Base-by-base conservation (phyloP, 148 eudicot genomes). In the Silene uniflora region DNA sequence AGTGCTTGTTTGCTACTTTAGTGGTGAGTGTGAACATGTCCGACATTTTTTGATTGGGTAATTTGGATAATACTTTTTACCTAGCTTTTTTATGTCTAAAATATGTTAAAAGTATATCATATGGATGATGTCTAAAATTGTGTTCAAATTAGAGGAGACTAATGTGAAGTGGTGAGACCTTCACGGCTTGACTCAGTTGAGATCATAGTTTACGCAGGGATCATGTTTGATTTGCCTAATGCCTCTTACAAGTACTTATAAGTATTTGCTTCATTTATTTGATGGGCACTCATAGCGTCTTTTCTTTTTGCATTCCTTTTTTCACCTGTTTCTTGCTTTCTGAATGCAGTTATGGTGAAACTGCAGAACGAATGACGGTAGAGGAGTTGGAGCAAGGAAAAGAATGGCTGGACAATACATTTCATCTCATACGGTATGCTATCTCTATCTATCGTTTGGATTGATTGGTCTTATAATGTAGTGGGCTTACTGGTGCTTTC, bases 381-480 rank as follows among this genome's bases (percentile, higher is more conserved):
- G 94, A 89, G 67, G 98, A 93, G 72, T 81, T 91, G 46, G 93
- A 91, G 83, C 73, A 81, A 75, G 98, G 98, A 80, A 93, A 91
- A 84, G 73, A 87, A 86, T 91, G 98, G 98, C 82, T 93, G 70
- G 83, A 81, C 71, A 83, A 84, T 66, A 86, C 98, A 67, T 93
- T 93, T 86, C 77, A 86, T 82, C 93, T 93, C 68, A 91, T 93
- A 83, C 81, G 98, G 98, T 91, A 76, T 78, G 79, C 32, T 70
- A 49, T 81, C 74, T 5, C 58, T 56, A 55, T 69, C 9, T 73
- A 49, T 55, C 18, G 59, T 27, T 23, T 10, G 10, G 47, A 22
- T 24, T 16, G 18, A 71, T 1, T 71, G 70, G 42, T 55, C 16
- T 47, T 52, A 66, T 62, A 24, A 18, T 17, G 70, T 66, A 27